These are phyloP conservation scores for Hypoxylon sp. DNA, from an alignment of 2,329 filamentous ascomycete species.

Conservation along the genomic window DNA sequence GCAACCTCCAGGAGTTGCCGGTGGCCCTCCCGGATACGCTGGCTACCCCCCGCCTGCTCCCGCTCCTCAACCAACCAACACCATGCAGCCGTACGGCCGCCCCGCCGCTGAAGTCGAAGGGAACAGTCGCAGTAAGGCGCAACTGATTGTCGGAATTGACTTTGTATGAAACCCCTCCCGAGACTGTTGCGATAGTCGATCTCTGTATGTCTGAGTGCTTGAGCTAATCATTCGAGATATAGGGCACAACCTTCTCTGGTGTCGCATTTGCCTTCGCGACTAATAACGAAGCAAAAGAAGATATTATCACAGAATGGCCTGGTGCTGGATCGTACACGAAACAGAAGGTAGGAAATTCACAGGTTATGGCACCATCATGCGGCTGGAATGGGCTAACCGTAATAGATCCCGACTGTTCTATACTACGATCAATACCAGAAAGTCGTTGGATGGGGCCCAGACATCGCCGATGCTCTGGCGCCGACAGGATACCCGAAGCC, in stretches of 20 bases:
- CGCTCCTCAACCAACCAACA: conserved; percentile 56
- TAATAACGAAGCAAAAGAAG: conserved; percentile 97
- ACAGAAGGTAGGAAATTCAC: conserved; percentile 80
- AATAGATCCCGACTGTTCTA: conserved; percentile 95
- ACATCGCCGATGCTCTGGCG: conserved; percentile 96
- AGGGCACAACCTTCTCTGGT: conserved; percentile 98
- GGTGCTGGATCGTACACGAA: conserved; percentile 98
- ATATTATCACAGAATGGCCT: conserved; percentile 99
- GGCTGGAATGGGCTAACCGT: conserved; percentile 43
- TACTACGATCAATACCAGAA: conserved; percentile 99
- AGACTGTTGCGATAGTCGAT: background rate
- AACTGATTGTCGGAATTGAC: conserved; percentile 98
- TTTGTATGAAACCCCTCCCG: conserved; percentile 75
- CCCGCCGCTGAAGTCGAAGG: conserved; percentile 84
- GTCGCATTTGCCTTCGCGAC: conserved; percentile 98
- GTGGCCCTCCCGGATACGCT: conserved; percentile 63
- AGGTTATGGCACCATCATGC: background rate
- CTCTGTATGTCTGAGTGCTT: background rate
- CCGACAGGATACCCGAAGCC: conserved; percentile 98
- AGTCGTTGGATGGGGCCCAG: conserved; percentile 98
- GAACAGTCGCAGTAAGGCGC: conserved; percentile 90
- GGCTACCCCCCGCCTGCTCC: conserved; percentile 65
- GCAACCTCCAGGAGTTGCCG: conserved; percentile 59
- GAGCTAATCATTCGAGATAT: conserved; percentile 47
- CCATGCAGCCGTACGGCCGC: conserved; percentile 61